Evolutionary conservation across 148 eudicot genomes (phyloP).

Genomic region (Vaccinium darrowii): DNA sequence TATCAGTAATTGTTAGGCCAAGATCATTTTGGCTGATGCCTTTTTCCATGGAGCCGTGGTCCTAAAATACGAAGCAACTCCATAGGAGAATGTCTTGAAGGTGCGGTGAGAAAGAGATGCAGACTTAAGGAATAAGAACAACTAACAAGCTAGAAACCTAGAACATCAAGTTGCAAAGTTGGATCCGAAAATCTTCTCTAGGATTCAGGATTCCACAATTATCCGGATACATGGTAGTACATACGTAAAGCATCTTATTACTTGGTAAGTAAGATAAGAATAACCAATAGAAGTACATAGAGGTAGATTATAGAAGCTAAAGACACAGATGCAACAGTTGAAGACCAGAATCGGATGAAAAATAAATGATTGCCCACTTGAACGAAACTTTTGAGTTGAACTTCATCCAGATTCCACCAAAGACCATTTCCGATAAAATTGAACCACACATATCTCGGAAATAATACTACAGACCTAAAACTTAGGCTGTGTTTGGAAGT

Average conservation of each 20-base stretch:
- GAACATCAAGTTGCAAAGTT: not conserved
- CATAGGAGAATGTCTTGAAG: not conserved
- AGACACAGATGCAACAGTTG: not conserved
- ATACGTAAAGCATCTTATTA: not conserved
- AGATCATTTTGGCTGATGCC: not conserved
- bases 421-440: not conserved
- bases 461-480: not conserved
- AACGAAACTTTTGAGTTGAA: not conserved
- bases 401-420: not conserved
- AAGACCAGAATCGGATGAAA: not conserved
- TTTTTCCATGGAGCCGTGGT: not conserved
- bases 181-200: not conserved
- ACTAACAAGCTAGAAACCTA: not conserved
- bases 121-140: not conserved
- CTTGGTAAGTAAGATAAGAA: not conserved
- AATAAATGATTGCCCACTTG: not conserved
- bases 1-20: not conserved
- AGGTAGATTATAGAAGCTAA: not conserved
- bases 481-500: too few species aligned
- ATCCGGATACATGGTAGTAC: not conserved
- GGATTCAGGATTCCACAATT: not conserved
- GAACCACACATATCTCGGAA: not conserved
- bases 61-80: not conserved
- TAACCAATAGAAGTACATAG: not conserved
- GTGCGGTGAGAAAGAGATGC: not conserved